These are phyloP conservation scores for Goffeauzyma gilvescens DNA, from an alignment of 768 basidiomycete genomes.

Conservation along the genomic window DNA sequence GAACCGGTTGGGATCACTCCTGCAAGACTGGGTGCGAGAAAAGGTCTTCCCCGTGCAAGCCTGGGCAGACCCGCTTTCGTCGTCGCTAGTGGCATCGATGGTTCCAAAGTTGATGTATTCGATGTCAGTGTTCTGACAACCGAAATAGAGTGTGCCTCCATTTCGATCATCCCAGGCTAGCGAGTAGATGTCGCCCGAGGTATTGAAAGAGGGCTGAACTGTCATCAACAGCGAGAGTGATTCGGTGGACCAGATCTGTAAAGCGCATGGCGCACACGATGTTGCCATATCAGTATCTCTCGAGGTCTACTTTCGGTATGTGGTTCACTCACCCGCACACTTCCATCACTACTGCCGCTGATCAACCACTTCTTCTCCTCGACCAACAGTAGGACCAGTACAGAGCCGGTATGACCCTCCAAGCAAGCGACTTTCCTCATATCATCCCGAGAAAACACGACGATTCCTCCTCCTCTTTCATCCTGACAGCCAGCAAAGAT, in stretches of 20 bases:
- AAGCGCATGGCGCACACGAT: background rate
- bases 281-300: no score
- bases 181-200: constrained; percentile 73
- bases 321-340: background rate
- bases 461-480: no score
- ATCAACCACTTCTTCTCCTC: constrained; percentile 65
- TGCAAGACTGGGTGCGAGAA: no score
- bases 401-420: constrained; percentile 63
- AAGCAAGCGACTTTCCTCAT: constrained; percentile 52
- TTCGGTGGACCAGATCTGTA: constrained; percentile 62
- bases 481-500: constrained; percentile 72
- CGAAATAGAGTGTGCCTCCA: constrained; percentile 57
- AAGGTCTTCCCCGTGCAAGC: no score
- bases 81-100: no score
- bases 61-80: no score
- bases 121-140: constrained; percentile 80
- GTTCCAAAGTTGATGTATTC: constrained; percentile 59
- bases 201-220: constrained; percentile 60
- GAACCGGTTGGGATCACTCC: no score
- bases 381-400: constrained; percentile 60
- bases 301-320: background rate
- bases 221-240: constrained; percentile 50
- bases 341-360: constrained; percentile 66
- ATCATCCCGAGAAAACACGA: no score
- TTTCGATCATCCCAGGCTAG: constrained; percentile 50